Evolutionary conservation across 2,329 filamentous ascomycete species (phyloP).

Genomic region (Elsinoe necatrix): DNA sequence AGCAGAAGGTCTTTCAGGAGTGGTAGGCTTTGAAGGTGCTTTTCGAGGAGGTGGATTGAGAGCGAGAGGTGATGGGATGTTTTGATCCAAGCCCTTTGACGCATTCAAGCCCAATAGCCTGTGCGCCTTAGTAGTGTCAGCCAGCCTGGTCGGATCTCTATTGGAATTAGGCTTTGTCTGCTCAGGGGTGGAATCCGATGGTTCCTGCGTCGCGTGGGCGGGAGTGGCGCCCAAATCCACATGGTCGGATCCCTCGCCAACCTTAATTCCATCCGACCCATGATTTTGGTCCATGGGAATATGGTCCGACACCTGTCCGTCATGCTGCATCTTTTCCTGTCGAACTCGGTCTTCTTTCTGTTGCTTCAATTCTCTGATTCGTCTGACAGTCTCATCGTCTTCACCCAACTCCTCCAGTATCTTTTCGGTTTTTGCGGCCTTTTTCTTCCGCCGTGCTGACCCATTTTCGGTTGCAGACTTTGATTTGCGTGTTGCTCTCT

Average conservation of each 20-base stretch:
- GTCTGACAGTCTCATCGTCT: conserved; percentile 47
- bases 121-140: conserved; percentile 32
- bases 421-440: conserved; percentile 19
- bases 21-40: conserved; percentile 11
- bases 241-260: conserved; percentile 1
- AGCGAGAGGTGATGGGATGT: conserved; percentile 14
- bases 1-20: background rate
- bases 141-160: conserved; percentile 16
- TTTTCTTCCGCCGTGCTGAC: conserved; percentile 23
- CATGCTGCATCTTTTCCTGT: conserved; percentile 28
- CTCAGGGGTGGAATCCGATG: conserved; percentile 2
- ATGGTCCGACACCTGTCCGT: background rate
- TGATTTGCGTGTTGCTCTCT: conserved; percentile 25
- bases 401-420: conserved; percentile 29
- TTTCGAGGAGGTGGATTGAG: conserved; percentile 12
- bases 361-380: conserved; percentile 50
- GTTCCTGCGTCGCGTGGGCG: conserved; percentile 11
- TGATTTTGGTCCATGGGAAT: background rate
- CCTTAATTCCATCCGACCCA: conserved; percentile 7
- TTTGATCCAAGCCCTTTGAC: background rate
- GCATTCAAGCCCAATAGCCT: conserved; percentile 32
- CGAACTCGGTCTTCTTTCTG: conserved; percentile 48
- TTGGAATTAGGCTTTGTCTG: conserved; percentile 9
- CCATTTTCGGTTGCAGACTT: background rate
- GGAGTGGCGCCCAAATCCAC: conserved; percentile 10